These are phyloP conservation scores for Leccinellum luteum DNA, from an alignment of 768 basidiomycete genomes.

Conservation along the genomic window DNA sequence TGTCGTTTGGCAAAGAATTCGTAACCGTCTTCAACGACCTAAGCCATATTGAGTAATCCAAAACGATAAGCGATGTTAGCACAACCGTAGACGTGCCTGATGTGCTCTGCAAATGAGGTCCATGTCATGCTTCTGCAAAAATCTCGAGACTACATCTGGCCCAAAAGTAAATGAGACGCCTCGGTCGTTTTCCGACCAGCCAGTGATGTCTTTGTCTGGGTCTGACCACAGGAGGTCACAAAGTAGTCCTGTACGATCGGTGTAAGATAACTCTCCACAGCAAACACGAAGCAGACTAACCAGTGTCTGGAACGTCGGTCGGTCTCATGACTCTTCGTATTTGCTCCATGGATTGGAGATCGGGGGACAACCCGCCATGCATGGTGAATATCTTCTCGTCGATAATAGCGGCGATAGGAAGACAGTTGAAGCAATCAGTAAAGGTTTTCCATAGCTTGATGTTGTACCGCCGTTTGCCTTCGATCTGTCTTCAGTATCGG, in stretches of 20 bases:
- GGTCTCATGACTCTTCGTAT: conserved; percentile 99
- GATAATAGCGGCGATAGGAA: conserved; percentile 98
- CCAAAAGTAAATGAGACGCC: conserved; percentile 99
- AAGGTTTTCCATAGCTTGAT: conserved; percentile 99
- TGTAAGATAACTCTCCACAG: conserved; percentile 3
- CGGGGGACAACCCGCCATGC: conserved; percentile 97
- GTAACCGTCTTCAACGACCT: conserved; percentile 99
- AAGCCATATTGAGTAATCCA: conserved; percentile 4
- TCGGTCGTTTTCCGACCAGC: conserved; percentile 99
- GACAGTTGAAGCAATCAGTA: conserved; percentile 99
- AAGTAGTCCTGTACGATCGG: conserved; percentile 61
- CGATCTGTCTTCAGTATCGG: conserved; percentile 11
- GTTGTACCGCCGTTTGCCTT: conserved; percentile 99
- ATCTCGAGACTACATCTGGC: conserved; percentile 95
- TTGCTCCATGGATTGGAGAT: conserved; percentile 99
- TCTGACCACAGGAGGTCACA: conserved; percentile 99
- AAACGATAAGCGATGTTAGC: neutral
- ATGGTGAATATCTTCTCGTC: conserved; percentile 99
- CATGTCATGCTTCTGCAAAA: conserved; percentile 99
- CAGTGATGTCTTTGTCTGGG: conserved; percentile 98
- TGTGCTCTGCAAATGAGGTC: conserved; percentile 98
- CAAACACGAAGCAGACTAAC: conserved; percentile 39
- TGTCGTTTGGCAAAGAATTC: conserved; percentile 99
- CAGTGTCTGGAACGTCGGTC: conserved; percentile 98
- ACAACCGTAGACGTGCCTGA: conserved; percentile 61